Base-by-base conservation (phyloP, 2,329 filamentous ascomycete species). In the Scedosporium minutisporum region DNA sequence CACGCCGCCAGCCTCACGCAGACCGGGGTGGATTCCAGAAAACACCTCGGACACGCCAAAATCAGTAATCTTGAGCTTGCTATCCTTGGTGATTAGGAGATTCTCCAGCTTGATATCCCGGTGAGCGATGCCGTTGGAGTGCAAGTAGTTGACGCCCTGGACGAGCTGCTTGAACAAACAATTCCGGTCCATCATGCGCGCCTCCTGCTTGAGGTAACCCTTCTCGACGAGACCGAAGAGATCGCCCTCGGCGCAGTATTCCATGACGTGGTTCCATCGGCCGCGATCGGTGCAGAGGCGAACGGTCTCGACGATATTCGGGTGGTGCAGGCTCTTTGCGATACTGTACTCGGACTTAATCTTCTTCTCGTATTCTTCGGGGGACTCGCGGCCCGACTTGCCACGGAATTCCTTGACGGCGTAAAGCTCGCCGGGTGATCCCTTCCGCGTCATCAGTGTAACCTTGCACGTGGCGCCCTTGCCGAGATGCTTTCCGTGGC, bases 31-130 rank as follows among this genome's bases (percentile, higher is more conserved):
- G 60, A 87, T 87, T 46, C 91, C 91, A 62, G 82, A 85, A 71
- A 96, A 96, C 18, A 96, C 89, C 71, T 95, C 90, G 0, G 90
- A 92, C 14, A 93, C 90, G 61, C 92, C 92, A 76, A 96, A 96
- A 72, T 96, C 92, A 59, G 91, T 92, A 64, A 96, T 93, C 76
- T 96, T 96, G 63, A 96, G 80, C 72, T 91, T 88, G 70, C 91
- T 91, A 64, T 91, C 85, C 68, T 85, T 86, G 57, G 87, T 89
- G 64, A 96, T 82, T 38, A 96, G 81, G 25, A 96, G 78, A 68
- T 96, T 96, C 73, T 96, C 92, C 10, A 93, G 82, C 75, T 96
- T 96, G 77, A 96, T 89, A 68, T 96, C 92, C 58, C 92, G 88
- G 74, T 96, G 92, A 1, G 91, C 92, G 70, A 96, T 93, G 63